Base-by-base conservation (phyloP, 2,329 filamentous ascomycete species). In the Dactylellina haptotyla region DNA sequence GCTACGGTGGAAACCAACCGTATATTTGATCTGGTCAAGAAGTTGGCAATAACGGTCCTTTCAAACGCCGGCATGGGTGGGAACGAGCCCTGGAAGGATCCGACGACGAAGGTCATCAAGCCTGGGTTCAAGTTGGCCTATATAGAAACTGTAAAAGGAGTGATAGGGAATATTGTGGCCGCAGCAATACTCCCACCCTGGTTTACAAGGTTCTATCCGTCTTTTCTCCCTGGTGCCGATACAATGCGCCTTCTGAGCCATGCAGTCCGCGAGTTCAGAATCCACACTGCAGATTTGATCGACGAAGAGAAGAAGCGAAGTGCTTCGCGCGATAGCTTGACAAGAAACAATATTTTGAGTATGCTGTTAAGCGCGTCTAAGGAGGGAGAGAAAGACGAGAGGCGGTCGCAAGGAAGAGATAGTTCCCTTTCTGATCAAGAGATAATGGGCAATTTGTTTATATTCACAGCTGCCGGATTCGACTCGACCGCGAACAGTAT, bases 401-500 rank as follows among this genome's bases (percentile, higher is more conserved):
- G n/a, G 37, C 30, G 0, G 16, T 20, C 6, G 26, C 9, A 2
- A 1, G 65, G 77, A 41, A 58, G 74, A 1, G 71, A 65, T 2
- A 59, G 75, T 18, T 78, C 74, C 0, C 75, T 83, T 8, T 78
- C 79, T 1, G 79, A 82, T 5, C 79, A 81, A 0, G 82, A 84
- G 62, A 80, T 66, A 18, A 57, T 66, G 62, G 62, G 62, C 1
- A 84, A 84, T 69, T 76, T 85, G 4, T 85, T 82, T 78, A 78
- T 84, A 32, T 83, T 84, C 76, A 84, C 80, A 6, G 78, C 79
- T 1, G 83, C 83, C 3, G 84, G 84, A 1, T 83, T 83, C 72
- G 83, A 86, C 71, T 84, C 83, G 0, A 85, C 84, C 0, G 83
- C 84, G 1, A 84, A 84, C 57, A 84, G 83, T 0, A 80, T 87